Evolutionary conservation across 2,329 filamentous ascomycete genomes (phyloP), one percentile per base, ranked within the genome.

Genomic region (Fusarium sp.): DNA sequence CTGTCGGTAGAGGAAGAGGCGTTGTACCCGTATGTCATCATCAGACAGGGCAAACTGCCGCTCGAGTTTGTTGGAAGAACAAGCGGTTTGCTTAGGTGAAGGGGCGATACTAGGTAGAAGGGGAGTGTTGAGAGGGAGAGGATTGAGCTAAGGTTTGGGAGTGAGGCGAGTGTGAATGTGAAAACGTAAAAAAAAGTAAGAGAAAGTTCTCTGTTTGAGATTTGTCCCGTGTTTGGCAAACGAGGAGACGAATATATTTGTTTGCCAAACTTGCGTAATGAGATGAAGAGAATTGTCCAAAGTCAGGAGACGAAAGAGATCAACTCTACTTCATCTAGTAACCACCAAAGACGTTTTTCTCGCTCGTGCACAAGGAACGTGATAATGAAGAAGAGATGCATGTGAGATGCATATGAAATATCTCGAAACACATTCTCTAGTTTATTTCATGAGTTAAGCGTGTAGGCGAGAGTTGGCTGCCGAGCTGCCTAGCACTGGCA

Each of bases 231-330:
- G 34, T 56, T 63, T 58, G 51, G 24, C 14, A 33, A 45, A 17
- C 36, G 22, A 39, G 13, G 49, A 22, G 20, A 33, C 22, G 22
- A 45, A 46, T 45, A 24, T 14, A 13, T 34, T 33, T 52, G 58
- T 53, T 70, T 70, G 66, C 28, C 67, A 68, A 71, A 45, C 46
- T 11, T n/a, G 33, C 36, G 39, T 4, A 26, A 53, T 46, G 50
- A 40, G 50, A 64, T 38, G 11, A 24, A 51, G 18, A 42, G 10
- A 18, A 31, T 42, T 10, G 34, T 33, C 34, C 18, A 33, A 26
- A 33, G 34, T 24, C 9, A 31, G n/a, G 9, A 42, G 40, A 46
- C 20, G 45, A 45, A 67, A 54, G 28, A 45, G 49, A 33, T 42
- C 36, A 43, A 26, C 31, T 54, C 26, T 15, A 26, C n/a, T n/a